Evolutionary conservation across 2,329 filamentous ascomycete species (phyloP), one percentile per base, ranked within the genome.

Genomic region (Cylindrodendrum hubeiense): DNA sequence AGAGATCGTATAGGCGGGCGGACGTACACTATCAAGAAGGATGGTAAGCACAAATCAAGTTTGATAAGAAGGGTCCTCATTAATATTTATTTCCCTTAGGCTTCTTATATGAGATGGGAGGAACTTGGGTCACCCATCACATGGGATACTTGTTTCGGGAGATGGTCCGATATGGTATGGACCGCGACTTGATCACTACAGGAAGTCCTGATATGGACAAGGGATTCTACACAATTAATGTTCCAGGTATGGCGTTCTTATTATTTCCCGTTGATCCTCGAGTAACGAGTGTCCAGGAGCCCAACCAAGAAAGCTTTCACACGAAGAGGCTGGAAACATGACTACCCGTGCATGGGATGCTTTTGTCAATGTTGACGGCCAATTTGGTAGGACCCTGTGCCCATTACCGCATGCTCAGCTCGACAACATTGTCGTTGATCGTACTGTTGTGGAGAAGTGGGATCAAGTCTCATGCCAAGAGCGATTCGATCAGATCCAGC

Each of bases 71-170:
- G 1, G 1, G 10, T 12, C 15, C 22, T 39, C 22, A 21, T 53
- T 26, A 55, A 51, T 3, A 34, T 12, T 34, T 17, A 21, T 8
- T 1, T n/a, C n/a, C 5, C 4, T 4, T 75, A 24, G 80, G 77
- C 1, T 78, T 79, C 13, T 69, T 74, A 0, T 82, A 77, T 52
- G 81, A 83, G 56, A 80, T 83, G 79, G 81, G 81, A 0, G 81
- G 81, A 0, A 82, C 80, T 1, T 83, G 80, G 80, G 74, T 83
- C 2, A 78, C 78, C 13, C 80, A 79, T 74, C 69, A 69, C 39
- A 78, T 79, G 69, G 72, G 79, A 6, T 78, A 80, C 61, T 73
- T 81, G n/a, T 81, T 78, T 72, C 69, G 79, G 3, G 82, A 85
- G 62, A 78, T 84, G n/a, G 74, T 76, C 2, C 71, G 81, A 28